A percentile compares a stretch with the other conserved stretches of the same genome.
Conservation (phyloP, 495 filamentous ascomycete species). For the Lophium mytilinum region DNA sequence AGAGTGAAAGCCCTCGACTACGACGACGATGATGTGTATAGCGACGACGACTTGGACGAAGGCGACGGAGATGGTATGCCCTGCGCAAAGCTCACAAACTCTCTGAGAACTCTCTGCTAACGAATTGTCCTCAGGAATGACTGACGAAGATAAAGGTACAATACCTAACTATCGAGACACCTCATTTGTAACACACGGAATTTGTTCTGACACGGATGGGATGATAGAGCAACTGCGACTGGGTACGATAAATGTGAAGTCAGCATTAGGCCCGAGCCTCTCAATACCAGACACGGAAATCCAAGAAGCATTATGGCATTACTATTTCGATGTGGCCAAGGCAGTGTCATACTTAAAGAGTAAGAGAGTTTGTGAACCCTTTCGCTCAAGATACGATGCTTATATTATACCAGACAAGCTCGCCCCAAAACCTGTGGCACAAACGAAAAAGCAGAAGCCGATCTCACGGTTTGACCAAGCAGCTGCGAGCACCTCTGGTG, state of each 20-base stretch:
- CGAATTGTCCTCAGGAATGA: conserved; percentile 37
- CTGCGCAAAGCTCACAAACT: background rate
- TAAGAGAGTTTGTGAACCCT: conserved; percentile 27
- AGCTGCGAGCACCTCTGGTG: conserved; percentile 16
- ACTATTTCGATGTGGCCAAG: conserved; percentile 88
- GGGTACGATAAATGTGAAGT: conserved; percentile 48
- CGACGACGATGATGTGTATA: conserved; percentile 29
- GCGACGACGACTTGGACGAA: conserved; percentile 26
- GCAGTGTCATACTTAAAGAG: conserved; percentile 67
- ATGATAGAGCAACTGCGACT: conserved; percentile 45
- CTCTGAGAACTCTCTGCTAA: conserved; percentile 2
- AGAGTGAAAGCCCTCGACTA: conserved; percentile 33
- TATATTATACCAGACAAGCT: conserved; percentile 11
- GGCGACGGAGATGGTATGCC: conserved; percentile 6
- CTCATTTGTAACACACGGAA: no score
- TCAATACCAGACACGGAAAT: conserved; percentile 60
- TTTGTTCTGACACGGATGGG: no score
- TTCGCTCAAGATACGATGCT: background rate
- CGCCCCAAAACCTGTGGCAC: conserved; percentile 21
- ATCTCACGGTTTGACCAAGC: conserved; percentile 37
- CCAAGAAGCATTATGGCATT: conserved; percentile 86
- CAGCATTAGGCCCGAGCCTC: conserved; percentile 44
- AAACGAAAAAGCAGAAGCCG: conserved; percentile 31
- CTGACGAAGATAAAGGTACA: conserved; percentile 53
- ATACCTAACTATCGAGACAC: background rate